Conservation (phyloP, 2,329 filamentous ascomycete species). For the Colletotrichum tofieldiae region DNA sequence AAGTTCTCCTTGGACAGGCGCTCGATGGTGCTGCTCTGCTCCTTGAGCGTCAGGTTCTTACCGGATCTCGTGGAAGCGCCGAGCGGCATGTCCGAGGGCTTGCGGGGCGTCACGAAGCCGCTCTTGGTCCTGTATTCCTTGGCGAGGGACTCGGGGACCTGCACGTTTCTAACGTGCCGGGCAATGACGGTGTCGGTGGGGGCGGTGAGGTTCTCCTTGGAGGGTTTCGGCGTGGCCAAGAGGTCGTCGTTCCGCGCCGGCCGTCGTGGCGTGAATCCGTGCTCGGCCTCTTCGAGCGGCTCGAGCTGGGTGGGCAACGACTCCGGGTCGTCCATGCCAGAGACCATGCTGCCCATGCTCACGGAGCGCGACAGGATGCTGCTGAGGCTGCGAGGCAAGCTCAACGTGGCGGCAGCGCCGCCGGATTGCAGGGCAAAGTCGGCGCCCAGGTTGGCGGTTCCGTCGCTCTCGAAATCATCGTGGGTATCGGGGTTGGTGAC, state of each 20-base stretch:
- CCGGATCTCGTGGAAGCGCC: slow-evolving; percentile 68
- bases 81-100: slow-evolving; percentile 68
- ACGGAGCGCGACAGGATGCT: slow-evolving; percentile 80
- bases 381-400: slow-evolving; percentile 65
- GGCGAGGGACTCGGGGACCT: slow-evolving; percentile 90
- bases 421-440: slow-evolving; percentile 90
- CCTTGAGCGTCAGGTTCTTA: slow-evolving; percentile 89
- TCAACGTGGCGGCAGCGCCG: slow-evolving; percentile 76
- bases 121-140: slow-evolving; percentile 87
- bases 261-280: slow-evolving; percentile 52
- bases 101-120: slow-evolving; percentile 72
- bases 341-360: slow-evolving; percentile 92
- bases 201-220: slow-evolving; percentile 69
- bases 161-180: slow-evolving; percentile 89
- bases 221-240: slow-evolving; percentile 80
- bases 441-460: slow-evolving; percentile 75
- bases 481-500: slow-evolving; percentile 67
- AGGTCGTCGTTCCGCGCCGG: slow-evolving; percentile 58
- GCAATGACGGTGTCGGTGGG: slow-evolving; percentile 92
- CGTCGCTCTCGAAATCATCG: slow-evolving; percentile 80
- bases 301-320: slow-evolving; percentile 64
- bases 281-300: slow-evolving; percentile 65
- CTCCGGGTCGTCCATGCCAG: slow-evolving; percentile 76
- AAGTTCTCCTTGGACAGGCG: slow-evolving; percentile 98
- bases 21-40: slow-evolving; percentile 98